These are phyloP conservation scores for Verticillium klebahnii DNA, from an alignment of 2,329 filamentous ascomycete genomes.

Conservation along the genomic window DNA sequence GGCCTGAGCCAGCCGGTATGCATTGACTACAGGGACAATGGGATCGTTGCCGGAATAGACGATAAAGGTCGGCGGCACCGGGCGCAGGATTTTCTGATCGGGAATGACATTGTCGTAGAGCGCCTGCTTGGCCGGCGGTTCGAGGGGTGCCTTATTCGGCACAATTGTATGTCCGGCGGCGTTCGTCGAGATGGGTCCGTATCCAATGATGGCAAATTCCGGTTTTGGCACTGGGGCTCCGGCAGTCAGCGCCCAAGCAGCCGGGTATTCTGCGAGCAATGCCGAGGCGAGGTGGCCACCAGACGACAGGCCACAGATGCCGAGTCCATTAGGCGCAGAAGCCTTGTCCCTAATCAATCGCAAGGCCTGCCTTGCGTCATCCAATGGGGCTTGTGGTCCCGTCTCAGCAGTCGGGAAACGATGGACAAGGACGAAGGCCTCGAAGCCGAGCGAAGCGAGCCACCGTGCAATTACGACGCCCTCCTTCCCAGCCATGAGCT, in stretches of 20 bases:
- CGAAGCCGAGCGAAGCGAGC: conserved; percentile 15
- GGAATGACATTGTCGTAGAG: conserved; percentile 15
- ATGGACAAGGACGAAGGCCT: conserved; percentile 16
- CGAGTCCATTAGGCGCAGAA: background rate
- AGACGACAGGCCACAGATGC: conserved; percentile 15
- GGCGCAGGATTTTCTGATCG: conserved; percentile 11
- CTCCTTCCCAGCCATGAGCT: conserved; percentile 17
- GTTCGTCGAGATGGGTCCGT: conserved; percentile 18
- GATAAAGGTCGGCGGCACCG: conserved; percentile 15
- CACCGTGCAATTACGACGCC: conserved; percentile 15
- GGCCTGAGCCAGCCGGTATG: conserved; percentile 14
- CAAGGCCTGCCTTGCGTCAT: conserved; percentile 15
- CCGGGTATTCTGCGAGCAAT: conserved; percentile 14
- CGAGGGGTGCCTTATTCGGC: conserved; percentile 13
- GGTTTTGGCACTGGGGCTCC: conserved; percentile 9
- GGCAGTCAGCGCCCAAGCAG: conserved; percentile 8
- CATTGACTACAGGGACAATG: conserved; percentile 15
- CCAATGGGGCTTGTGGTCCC: conserved; percentile 12
- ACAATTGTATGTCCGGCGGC: conserved; percentile 14
- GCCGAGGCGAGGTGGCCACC: conserved; percentile 16
- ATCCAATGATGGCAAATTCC: conserved; percentile 15
- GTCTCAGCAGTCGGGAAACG: conserved; percentile 15
- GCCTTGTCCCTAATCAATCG: conserved; percentile 7
- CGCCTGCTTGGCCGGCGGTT: conserved; percentile 17
- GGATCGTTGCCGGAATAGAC: conserved; percentile 15